phyloP scores from a whole-genome alignment of 2,329 filamentous ascomycete genomes.

The Coleophoma cylindrospora region DNA sequence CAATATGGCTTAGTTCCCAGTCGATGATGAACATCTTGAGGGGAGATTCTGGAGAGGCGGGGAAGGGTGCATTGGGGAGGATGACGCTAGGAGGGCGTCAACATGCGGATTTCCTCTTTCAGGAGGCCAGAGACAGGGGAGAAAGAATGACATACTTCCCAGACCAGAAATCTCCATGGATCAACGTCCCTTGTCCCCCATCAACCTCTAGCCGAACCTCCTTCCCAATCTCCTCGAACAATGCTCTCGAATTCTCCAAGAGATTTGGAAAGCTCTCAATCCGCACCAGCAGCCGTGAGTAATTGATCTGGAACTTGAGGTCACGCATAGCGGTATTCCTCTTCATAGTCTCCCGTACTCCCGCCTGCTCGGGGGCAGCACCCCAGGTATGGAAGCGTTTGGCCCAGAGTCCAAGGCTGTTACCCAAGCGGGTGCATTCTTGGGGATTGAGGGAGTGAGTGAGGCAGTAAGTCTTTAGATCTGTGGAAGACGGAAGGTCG shows the following conservation, averaged over 20 bases:
- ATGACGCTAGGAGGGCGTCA: conserved; percentile 2
- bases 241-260: conserved; percentile 34
- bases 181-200: conserved; percentile 22
- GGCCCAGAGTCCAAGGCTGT: conserved; percentile 44
- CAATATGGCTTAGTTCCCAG: conserved; percentile 52
- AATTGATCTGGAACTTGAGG: conserved; percentile 46
- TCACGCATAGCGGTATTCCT: conserved; percentile 40
- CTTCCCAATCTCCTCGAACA: conserved; percentile 37
- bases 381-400: conserved; percentile 34
- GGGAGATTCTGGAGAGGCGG: conserved; percentile 31
- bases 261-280: conserved; percentile 38
- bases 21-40: conserved; percentile 47
- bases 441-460: conserved; percentile 25
- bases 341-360: conserved; percentile 33
- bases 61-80: background rate
- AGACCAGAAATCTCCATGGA: conserved; percentile 59
- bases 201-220: conserved; percentile 20
- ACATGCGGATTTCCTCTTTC: background rate
- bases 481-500: conserved; percentile 39
- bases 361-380: conserved; percentile 6
- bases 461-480: conserved; percentile 40
- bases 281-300: conserved; percentile 34
- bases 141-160: conserved; percentile 40
- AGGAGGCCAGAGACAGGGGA: background rate
- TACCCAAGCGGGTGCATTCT: conserved; percentile 30